phyloP scores from a whole-genome alignment of 257 asterid genomes.

The Capsicum pubescens region DNA sequence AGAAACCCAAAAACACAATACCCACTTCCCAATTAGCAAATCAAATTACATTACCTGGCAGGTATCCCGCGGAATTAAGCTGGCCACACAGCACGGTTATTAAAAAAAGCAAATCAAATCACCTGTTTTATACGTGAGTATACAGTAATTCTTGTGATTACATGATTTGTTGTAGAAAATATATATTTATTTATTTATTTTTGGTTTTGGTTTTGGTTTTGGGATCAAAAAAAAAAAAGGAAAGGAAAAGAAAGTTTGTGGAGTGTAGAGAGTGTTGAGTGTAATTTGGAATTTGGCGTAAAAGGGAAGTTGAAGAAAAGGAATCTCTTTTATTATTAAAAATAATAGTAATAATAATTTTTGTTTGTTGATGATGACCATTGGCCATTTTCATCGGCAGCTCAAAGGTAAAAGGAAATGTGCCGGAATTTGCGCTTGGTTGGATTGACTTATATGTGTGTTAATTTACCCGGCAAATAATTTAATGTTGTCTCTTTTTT shows the following conservation, averaged over 20 bases:
- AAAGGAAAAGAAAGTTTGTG: neutral
- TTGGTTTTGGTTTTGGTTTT: neutral
- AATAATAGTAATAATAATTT: too few species aligned
- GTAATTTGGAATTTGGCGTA: neutral
- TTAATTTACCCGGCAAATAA: too few species aligned
- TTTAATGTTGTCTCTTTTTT: too few species aligned
- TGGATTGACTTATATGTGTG: too few species aligned
- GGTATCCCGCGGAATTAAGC: too few species aligned
- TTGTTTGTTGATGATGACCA: neutral
- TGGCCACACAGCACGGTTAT: too few species aligned
- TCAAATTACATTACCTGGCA: too few species aligned
- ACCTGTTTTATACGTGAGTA: neutral
- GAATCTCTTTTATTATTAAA: neutral
- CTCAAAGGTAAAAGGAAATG: neutral
- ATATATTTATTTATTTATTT: too few species aligned
- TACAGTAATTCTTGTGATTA: conserved; percentile 9
- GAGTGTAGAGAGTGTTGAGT: neutral
- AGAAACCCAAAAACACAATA: neutral
- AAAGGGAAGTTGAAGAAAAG: neutral
- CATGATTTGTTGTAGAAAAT: neutral
- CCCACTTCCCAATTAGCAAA: conserved; percentile 15
- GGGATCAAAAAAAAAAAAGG: conserved; percentile 43
- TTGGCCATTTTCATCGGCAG: neutral
- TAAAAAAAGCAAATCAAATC: neutral
- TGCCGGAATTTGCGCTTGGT: neutral